Evolutionary conservation across 305 asterid genomes (phyloP), one percentile per base, ranked within the genome.

Genomic region (Fraxinus angustifolia): DNA sequence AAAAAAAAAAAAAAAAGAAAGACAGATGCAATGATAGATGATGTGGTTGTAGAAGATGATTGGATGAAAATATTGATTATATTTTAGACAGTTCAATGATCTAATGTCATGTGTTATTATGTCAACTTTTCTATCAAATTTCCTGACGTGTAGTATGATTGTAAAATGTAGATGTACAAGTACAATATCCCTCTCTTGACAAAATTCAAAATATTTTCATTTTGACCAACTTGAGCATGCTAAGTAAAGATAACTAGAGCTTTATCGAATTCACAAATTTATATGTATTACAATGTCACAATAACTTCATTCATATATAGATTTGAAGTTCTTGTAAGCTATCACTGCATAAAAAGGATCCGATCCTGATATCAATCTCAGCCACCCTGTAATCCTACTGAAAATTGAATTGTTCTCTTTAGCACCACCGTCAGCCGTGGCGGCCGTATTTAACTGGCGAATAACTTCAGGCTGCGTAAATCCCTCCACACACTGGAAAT

Each of bases 261-360:
- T 12, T 6, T 45, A 12, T 45, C 16, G 17, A 48, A 3, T 48
- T 50, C 6, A n/a, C 26, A 53, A 53, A 53, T 2, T 14, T 14
- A 8, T 26, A 76, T 8, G 19, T 23, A 7, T 67, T 38, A 12
- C 35, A 48, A 19, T n/a, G n/a, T 65, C 11, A 70, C 12, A 21
- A 35, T 11, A 33, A 14, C 72, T 71, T 82, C 67, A 86, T 58
- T 90, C 91, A 53, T 87, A 74, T 14, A 87, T 8, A 68, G 97
- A 95, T 84, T 87, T 90, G 85, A 90, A 91, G 81, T 94, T 92
- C 86, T 88, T 94, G 85, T 89, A 85, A 82, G 97, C 95, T 34
- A 92, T 6, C 16, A 92, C 90, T 8, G 97, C 97, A 80, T 94
- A 91, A 80, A 94, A 92, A 11, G 97, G 98, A 90, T 94, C 98